These are phyloP conservation scores for Nigrospora osmanthi DNA, from an alignment of 2,329 filamentous ascomycete species.

Conservation along the genomic window DNA sequence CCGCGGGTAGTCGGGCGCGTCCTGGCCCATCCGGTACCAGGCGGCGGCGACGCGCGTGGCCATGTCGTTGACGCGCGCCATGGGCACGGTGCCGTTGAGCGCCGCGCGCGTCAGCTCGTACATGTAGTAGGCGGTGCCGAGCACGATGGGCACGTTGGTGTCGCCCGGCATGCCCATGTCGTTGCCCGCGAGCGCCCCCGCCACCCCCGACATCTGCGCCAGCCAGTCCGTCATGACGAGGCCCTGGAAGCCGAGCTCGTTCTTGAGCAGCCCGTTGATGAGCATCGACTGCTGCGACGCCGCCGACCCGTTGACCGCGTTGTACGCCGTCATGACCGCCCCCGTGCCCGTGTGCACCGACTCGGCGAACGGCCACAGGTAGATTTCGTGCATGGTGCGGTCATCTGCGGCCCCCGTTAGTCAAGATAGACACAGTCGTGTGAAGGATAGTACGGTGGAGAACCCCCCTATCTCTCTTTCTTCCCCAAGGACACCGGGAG, in stretches of 20 bases:
- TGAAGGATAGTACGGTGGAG: no score
- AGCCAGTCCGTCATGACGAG: slow-evolving; percentile 68
- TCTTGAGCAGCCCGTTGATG: slow-evolving; percentile 63
- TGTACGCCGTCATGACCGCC: slow-evolving; percentile 78
- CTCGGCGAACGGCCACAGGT: slow-evolving; percentile 74
- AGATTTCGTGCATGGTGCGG: slow-evolving; percentile 56
- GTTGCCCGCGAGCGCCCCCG: slow-evolving; percentile 64
- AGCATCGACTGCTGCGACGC: slow-evolving; percentile 61
- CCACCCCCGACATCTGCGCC: slow-evolving; percentile 68
- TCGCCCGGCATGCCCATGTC: slow-evolving; percentile 59
- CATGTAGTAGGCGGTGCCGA: slow-evolving; percentile 46
- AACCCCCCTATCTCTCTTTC: no score
- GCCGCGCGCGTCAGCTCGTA: slow-evolving; percentile 45
- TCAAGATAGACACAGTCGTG: no score
- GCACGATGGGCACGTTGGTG: slow-evolving; percentile 31
- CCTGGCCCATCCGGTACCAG: slow-evolving; percentile 54
- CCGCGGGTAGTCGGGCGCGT: slow-evolving; percentile 21
- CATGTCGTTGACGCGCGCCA: slow-evolving; percentile 49
- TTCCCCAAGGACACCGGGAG: background rate
- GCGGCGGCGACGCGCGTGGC: slow-evolving; percentile 48
- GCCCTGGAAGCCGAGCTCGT: slow-evolving; percentile 67
- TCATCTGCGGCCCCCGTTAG: slow-evolving; percentile 14
- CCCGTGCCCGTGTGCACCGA: slow-evolving; percentile 70
- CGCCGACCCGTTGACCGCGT: slow-evolving; percentile 61
- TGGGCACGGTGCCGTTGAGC: slow-evolving; percentile 48